Evolutionary conservation across 345 rosid species (phyloP).

Genomic region (Eucalyptus pauciflora): DNA sequence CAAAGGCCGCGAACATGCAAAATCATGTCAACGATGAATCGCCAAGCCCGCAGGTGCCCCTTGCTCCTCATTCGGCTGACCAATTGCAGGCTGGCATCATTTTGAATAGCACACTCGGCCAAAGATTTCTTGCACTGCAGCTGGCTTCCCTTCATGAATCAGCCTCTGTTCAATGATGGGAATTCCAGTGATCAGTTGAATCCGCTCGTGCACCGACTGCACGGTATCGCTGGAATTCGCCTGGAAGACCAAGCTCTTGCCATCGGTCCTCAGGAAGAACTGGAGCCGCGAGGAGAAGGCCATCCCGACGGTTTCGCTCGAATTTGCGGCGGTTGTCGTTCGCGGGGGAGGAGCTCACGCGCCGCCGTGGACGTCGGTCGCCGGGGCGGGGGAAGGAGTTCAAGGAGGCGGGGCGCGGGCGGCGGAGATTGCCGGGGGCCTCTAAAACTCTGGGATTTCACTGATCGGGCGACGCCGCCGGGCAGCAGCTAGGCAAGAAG

Average conservation of each 20-base stretch:
- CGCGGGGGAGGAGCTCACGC: too few relatives aligned
- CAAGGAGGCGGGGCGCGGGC: too few relatives aligned
- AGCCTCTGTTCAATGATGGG: constrained; percentile 56
- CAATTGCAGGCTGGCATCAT: constrained; percentile 60
- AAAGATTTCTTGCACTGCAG: constrained; percentile 61
- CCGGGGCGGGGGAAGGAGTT: too few relatives aligned
- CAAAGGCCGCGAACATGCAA: constrained; percentile 23
- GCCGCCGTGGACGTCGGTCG: too few relatives aligned
- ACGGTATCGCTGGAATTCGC: constrained; percentile 62
- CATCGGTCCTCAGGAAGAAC: constrained; percentile 61
- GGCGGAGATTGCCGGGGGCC: background rate
- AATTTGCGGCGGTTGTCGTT: background rate
- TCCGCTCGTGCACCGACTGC: constrained; percentile 39
- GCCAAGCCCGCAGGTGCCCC: constrained; percentile 64
- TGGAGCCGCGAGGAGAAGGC: constrained; percentile 36
- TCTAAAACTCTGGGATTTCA: too few relatives aligned
- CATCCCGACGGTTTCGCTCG: too few relatives aligned
- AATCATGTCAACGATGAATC: constrained; percentile 50
- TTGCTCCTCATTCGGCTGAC: constrained; percentile 69
- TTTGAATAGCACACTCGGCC: constrained; percentile 47
- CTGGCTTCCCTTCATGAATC: constrained; percentile 73
- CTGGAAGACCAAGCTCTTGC: constrained; percentile 46
- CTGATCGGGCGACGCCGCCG: too few relatives aligned
- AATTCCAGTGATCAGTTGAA: constrained; percentile 38
- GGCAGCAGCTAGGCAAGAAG: too few relatives aligned